These are phyloP conservation scores for Neurospora sp. DNA, from an alignment of 495 filamentous ascomycete species.

Conservation along the genomic window DNA sequence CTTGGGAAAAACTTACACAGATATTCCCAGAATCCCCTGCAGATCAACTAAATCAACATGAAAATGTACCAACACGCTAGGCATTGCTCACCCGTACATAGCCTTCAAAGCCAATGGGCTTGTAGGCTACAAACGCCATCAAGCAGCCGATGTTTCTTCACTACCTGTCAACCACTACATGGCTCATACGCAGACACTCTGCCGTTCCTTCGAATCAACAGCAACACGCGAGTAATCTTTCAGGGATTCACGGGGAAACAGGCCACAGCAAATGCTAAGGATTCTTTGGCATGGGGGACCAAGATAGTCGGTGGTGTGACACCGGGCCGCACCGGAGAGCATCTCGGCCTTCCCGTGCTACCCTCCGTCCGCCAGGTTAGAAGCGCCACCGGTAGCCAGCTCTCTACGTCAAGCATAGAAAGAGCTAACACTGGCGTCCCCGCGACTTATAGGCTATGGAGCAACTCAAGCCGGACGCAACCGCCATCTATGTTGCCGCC, in stretches of 20 bases:
- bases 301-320: conserved; percentile 82
- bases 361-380: conserved; percentile 49
- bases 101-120: background rate
- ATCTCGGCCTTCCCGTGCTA: conserved; percentile 71
- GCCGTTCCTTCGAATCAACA: conserved; percentile 64
- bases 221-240: conserved; percentile 72
- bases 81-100: background rate
- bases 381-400: background rate
- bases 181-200: conserved; percentile 51
- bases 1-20: background rate
- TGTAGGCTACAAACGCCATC: background rate
- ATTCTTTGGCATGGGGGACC: conserved; percentile 77
- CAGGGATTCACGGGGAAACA: conserved; percentile 76
- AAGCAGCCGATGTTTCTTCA: conserved; percentile 2
- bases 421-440: background rate
- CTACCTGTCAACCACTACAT: conserved; percentile 1
- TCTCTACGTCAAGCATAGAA: background rate
- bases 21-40: background rate
- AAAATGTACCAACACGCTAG: background rate
- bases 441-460: conserved; percentile 50
- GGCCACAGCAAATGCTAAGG: conserved; percentile 73
- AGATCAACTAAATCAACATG: background rate
- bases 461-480: conserved; percentile 69
- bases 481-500: conserved; percentile 78
- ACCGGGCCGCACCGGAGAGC: conserved; percentile 65